A percentile compares a stretch with the other conserved stretches of the same genome.
These are phyloP conservation scores for Nitzschia palea DNA, from an alignment of 108 stramenopile genomes.

Conservation along the genomic window DNA sequence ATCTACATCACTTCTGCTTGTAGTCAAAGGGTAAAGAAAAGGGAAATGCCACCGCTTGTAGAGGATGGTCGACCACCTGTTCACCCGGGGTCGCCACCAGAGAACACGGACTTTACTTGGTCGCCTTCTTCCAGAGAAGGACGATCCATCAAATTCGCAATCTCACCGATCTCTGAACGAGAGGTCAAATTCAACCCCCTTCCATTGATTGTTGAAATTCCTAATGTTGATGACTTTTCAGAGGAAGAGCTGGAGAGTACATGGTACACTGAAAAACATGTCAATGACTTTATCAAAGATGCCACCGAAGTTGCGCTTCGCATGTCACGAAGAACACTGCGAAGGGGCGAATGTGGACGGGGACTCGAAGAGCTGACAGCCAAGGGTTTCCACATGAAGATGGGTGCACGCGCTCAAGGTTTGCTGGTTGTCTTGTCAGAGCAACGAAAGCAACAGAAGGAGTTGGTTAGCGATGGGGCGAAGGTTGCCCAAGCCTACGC, in stretches of 20 bases:
- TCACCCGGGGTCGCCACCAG: background rate
- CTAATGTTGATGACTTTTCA: background rate
- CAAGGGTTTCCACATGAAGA: background rate
- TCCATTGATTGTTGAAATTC: background rate
- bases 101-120: background rate
- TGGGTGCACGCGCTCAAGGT: background rate
- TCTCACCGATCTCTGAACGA: background rate
- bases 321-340: background rate
- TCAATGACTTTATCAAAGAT: background rate
- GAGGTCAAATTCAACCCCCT: background rate
- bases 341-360: background rate
- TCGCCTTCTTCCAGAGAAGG: background rate
- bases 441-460: background rate
- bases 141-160: background rate
- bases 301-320: background rate
- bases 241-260: background rate
- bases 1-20: background rate
- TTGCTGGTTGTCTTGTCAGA: background rate
- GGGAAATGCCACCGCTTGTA: background rate
- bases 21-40: too few species aligned
- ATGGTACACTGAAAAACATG: background rate
- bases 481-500: background rate
- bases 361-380: background rate
- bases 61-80: background rate
- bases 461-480: background rate